Base-by-base conservation (phyloP, 441 rosid species). In the Biscutella laevigata region DNA sequence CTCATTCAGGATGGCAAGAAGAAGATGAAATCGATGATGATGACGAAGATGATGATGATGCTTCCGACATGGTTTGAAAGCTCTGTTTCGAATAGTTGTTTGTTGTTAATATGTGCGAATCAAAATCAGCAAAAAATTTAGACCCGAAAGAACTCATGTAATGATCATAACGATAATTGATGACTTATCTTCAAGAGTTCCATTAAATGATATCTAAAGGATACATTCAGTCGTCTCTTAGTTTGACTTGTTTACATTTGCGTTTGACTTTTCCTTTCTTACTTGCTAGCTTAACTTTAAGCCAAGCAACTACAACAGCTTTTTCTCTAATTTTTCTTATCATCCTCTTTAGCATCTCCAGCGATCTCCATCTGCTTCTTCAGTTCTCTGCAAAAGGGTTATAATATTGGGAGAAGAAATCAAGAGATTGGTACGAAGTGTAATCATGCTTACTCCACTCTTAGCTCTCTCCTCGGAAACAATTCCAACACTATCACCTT, bases 361-460 rank as follows among this genome's bases (percentile, higher is more conserved):
- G 94, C 89, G 3, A 76, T 49, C 73, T 83, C 95, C 62, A 95
- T 80, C 61, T 83, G 96, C 77, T 76, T 88, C 88, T 88, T 92
- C 76, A 92, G 75, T 67, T 92, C 98, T 45, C 96, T 84, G 76
- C 42, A 66, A 24, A 10, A 7, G 7, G 20, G 13, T n/a, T 0
- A 9, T 6, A 2, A 49, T 22, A 34, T 10, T 20, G 6, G 16
- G 20, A 17, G 25, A 20, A 13, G 21, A 19, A 14, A 3, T 14
- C 10, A 11, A 24, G 39, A 26, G 50, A 1, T 49, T 5, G 49
- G 56, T 45, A 4, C 34, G 41, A 11, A 20, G 1, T 8, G 20
- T 62, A 11, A 14, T n/a, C 1, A 25, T 44, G 53, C 97, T 82
- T 74, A 88, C 97, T 86, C 99, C 7, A 88, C n/a, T 92, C 74